Evolutionary conservation across 2,329 filamentous ascomycete species (phyloP), one percentile per base, ranked within the genome.

Genomic region (Colletotrichum navitas): DNA sequence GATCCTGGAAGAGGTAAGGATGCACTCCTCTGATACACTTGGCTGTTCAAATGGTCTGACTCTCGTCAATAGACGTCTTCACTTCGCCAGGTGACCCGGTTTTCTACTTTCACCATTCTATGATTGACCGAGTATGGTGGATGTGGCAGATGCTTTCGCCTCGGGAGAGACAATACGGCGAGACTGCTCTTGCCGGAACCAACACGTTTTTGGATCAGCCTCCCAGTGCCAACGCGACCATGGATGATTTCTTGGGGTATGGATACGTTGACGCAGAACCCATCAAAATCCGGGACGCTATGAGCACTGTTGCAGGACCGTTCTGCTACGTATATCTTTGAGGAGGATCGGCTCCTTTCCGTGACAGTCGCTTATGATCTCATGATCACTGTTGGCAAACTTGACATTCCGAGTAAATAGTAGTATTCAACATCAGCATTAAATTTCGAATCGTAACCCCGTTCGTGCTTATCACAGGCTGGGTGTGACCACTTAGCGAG

Each of bases 41-140:
- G 2, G 8, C 11, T n/a, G 18, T 29, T 32, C 7, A 7, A 32
- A 12, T 47, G 4, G 10, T 3, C 59, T 62, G 21, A 62, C 32
- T 18, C 21, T 14, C 8, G 10, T 12, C 80, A 41, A 78, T 78
- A 10, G 82, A 84, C 59, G 79, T 83, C 52, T 83, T 77, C 63
- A 79, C 79, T 2, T 82, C 78, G 7, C 83, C 82, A 6, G 81
- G 79, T 10, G 80, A 82, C 49, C 80, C 80, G 39, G 77, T 68
- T 6, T 82, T 82, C 66, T 82, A 77, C 63, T 65, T 81, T 0
- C 80, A 80, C 41, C 79, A 82, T 70, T 68, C 73, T 14, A 78
- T 78, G 74, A 68, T 80, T 5, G 75, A 76, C 72, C 72, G 74
- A 12, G 60, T 74, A 10, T 76, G 74, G 75, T 70, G 67, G 70